Conservation (phyloP, 2,329 filamentous ascomycete genomes). For the Elsinoe ampelina region DNA sequence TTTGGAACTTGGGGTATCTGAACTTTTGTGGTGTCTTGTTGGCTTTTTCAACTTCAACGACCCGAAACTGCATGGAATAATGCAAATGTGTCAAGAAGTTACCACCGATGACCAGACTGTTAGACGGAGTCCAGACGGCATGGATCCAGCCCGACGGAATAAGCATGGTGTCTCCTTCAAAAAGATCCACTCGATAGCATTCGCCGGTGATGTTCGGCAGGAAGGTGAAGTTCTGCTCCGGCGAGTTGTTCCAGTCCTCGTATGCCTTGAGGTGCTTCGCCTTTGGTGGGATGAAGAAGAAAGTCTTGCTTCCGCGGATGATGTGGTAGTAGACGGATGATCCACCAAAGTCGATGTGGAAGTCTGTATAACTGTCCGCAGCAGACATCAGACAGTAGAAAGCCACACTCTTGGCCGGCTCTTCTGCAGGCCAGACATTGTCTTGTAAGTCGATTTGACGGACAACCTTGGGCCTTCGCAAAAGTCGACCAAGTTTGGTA, state of each 20-base stretch:
- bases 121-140: conserved; percentile 60
- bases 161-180: conserved; percentile 59
- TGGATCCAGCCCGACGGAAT: conserved; percentile 66
- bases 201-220: conserved; percentile 56
- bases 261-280: conserved; percentile 61
- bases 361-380: conserved; percentile 61
- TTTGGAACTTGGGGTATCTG: conserved; percentile 59
- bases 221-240: conserved; percentile 57
- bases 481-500: conserved; percentile 51
- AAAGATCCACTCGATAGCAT: conserved; percentile 57
- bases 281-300: conserved; percentile 62
- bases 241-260: conserved; percentile 61
- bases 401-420: conserved; percentile 49
- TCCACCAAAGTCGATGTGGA: conserved; percentile 63
- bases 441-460: conserved; percentile 53
- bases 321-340: conserved; percentile 65
- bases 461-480: conserved; percentile 55
- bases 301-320: conserved; percentile 58
- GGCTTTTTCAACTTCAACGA: conserved; percentile 57
- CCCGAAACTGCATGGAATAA: conserved; percentile 57
- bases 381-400: conserved; percentile 64
- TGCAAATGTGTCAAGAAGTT: conserved; percentile 59
- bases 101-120: conserved; percentile 61
- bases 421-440: conserved; percentile 45
- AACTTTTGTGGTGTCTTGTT: conserved; percentile 58